Evolutionary conservation across 257 asterid genomes (phyloP).

Genomic region (Solanum gracilifrons): DNA sequence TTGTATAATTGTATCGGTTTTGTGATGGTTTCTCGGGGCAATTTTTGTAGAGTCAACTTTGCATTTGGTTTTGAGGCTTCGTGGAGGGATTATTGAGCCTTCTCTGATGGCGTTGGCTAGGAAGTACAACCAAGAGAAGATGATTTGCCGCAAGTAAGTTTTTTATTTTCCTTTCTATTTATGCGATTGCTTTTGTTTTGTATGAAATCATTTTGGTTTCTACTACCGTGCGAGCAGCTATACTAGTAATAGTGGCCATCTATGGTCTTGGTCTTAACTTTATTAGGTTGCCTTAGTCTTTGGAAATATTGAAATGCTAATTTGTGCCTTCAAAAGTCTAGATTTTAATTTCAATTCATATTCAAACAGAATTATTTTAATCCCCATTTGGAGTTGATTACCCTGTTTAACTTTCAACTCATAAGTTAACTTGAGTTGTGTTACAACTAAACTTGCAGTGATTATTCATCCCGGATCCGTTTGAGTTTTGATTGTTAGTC

Average conservation of each 20-base stretch:
- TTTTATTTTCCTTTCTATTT: background rate
- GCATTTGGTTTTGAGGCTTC: slow-evolving; percentile 70
- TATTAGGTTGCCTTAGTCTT: background rate
- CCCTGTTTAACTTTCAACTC: background rate
- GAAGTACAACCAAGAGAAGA: slow-evolving; percentile 54
- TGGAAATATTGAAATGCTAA: background rate
- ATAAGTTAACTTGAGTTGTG: background rate
- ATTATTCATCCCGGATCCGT: background rate
- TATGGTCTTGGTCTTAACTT: background rate
- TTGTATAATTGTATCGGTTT: background rate
- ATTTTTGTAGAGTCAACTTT: slow-evolving; percentile 33
- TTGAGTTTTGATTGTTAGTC: background rate
- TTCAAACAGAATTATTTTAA: background rate
- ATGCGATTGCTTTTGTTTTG: background rate
- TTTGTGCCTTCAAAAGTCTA: background rate
- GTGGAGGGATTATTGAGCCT: slow-evolving; percentile 65
- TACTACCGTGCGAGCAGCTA: no score
- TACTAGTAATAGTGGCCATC: background rate
- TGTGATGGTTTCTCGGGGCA: background rate
- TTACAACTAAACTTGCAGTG: background rate
- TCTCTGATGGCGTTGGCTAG: slow-evolving; percentile 63
- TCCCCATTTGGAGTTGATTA: background rate
- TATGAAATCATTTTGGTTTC: background rate
- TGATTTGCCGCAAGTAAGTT: slow-evolving; percentile 67
- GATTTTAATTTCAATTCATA: background rate